Base-by-base conservation (phyloP, 306 rosid genomes). In the Casuarina cunninghamiana region DNA sequence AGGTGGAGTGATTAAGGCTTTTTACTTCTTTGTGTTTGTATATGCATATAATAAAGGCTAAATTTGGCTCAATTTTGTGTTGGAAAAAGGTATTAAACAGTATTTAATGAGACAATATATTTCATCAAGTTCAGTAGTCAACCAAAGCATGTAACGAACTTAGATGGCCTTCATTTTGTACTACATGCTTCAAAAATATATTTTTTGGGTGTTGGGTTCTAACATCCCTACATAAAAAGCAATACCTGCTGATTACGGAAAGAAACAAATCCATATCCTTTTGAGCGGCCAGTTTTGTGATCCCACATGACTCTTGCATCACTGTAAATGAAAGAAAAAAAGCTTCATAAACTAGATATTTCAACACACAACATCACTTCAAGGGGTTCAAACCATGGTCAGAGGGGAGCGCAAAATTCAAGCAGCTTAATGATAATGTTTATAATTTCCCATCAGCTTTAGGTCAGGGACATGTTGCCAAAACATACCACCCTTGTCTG, bases 261-360 rank as follows among this genome's bases (percentile, higher is more conserved):
- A 71, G 91, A 81, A 74, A 88, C 91, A 85, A 88, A 88, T 74
- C 89, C 89, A 85, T 85, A 88, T 81, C 91, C 91, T 83, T 85
- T 88, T 41, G 91, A 88, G 57, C 89, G 89, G 35, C 91, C 89
- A 79, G 91, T 88, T 88, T 88, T 88, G 75, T 85, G 89, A 85
- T 88, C 91, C 91, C 91, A 88, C 91, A 88, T 88, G 66, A 88
- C 91, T 76, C 87, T 88, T 71, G 91, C 91, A 71, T 88, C 91
- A 65, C 91, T 88, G 87, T 71, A 81, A 76, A 76, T 78, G 74
- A 81, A 77, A 57, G 54, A 44, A 73, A 72, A 53, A 69, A 84
- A 79, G 74, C 78, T 71, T 71, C 75, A 65, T 75, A 73, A 77
- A 80, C 82, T 73, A 80, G 80, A 72, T 73, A 80, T 69, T 58